These are phyloP conservation scores for Naematelia aurantialba DNA, from an alignment of 768 basidiomycete species.

Conservation along the genomic window DNA sequence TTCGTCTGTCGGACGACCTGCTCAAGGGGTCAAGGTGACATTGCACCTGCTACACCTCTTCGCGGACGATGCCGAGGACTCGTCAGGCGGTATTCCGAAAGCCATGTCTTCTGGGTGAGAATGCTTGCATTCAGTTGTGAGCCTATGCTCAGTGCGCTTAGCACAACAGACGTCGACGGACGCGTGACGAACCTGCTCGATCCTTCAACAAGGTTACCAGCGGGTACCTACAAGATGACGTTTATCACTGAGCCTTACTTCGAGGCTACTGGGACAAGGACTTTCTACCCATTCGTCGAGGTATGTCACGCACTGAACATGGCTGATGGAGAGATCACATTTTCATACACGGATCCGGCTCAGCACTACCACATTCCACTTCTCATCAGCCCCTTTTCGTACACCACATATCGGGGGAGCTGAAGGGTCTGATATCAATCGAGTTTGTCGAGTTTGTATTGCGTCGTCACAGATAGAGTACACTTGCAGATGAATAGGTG, in stretches of 20 bases:
- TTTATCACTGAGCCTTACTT: slow-evolving; percentile 85
- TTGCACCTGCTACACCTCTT: slow-evolving; percentile 56
- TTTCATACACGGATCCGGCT: slow-evolving; percentile 64
- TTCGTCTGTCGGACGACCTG: slow-evolving; percentile 76
- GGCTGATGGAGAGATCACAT: slow-evolving; percentile 61
- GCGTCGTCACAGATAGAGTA: not conserved
- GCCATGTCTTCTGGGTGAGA: not conserved
- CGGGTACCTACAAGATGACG: slow-evolving; percentile 75
- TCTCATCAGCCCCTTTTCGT: slow-evolving; percentile 86
- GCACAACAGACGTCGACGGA: slow-evolving; percentile 74
- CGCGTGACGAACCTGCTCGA: slow-evolving; percentile 70
- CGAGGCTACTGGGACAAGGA: slow-evolving; percentile 59
- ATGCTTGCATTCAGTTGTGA: not conserved
- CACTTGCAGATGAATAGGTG: not conserved
- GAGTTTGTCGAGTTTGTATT: too few relatives aligned
- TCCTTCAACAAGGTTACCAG: slow-evolving; percentile 57
- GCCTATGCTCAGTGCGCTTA: slow-evolving; percentile 45
- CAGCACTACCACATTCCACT: slow-evolving; percentile 90
- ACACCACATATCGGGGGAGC: slow-evolving; percentile 89
- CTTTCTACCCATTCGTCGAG: slow-evolving; percentile 90
- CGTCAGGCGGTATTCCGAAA: not conserved
- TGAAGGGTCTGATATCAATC: too few relatives aligned
- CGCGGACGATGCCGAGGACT: not conserved
- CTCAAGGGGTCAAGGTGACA: slow-evolving; percentile 62
- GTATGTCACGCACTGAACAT: slow-evolving; percentile 52